Evolutionary conservation across 2,329 filamentous ascomycete genomes (phyloP).

Genomic region (Nemania bipapillata): DNA sequence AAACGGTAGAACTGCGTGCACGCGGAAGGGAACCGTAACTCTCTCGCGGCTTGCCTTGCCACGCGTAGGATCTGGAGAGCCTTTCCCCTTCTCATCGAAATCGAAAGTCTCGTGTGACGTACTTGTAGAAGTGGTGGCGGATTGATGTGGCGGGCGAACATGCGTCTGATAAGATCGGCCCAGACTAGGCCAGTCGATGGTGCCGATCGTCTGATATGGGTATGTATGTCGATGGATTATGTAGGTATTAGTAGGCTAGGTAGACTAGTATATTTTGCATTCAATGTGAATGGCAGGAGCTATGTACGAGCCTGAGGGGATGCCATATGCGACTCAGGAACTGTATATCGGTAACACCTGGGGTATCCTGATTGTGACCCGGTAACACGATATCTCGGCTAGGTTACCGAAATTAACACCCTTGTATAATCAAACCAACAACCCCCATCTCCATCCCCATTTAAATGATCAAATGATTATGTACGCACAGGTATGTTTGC

Average conservation of each 20-base stretch:
- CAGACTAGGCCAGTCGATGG: neutral
- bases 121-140: too few species aligned
- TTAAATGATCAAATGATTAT: slow-evolving; percentile 13
- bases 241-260: too few species aligned
- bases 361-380: slow-evolving; percentile 21
- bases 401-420: slow-evolving; percentile 8
- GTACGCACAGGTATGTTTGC: slow-evolving; percentile 21
- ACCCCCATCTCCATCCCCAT: neutral
- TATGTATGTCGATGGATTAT: too few species aligned
- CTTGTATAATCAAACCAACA: slow-evolving; percentile 15
- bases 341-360: slow-evolving; percentile 12
- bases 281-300: too few species aligned
- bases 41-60: slow-evolving; percentile 17
- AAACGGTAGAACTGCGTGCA: slow-evolving; percentile 22
- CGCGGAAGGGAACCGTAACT: neutral
- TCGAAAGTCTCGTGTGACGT: slow-evolving; percentile 16
- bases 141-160: slow-evolving; percentile 30
- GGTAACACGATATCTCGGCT: slow-evolving; percentile 9
- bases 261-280: too few species aligned
- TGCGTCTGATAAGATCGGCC: slow-evolving; percentile 29
- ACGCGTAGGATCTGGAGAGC: slow-evolving; percentile 18
- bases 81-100: slow-evolving; percentile 27
- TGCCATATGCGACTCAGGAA: too few species aligned
- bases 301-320: too few species aligned
- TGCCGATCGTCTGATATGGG: too few species aligned